These are phyloP conservation scores for Mycena pura DNA, from an alignment of 768 basidiomycete genomes.

Conservation along the genomic window DNA sequence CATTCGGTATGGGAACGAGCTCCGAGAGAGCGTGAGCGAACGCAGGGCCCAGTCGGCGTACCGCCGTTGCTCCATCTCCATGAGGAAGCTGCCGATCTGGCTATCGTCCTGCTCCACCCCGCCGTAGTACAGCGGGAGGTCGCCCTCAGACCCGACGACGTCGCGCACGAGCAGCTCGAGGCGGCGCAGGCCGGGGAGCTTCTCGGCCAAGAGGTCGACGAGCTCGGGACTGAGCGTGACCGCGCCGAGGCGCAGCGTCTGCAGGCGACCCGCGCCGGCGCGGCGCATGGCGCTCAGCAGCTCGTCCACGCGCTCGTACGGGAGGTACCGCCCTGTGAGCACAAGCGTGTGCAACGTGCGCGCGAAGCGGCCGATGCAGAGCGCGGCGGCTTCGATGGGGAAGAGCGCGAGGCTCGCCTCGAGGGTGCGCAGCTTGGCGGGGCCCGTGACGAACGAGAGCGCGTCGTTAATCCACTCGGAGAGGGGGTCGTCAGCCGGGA, in stretches of 20 bases:
- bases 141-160: slow-evolving; percentile 39
- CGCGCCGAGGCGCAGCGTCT: slow-evolving; percentile 45
- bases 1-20: slow-evolving; percentile 38
- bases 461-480: slow-evolving; percentile 45
- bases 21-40: slow-evolving; percentile 40
- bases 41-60: slow-evolving; percentile 43
- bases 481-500: slow-evolving; percentile 39
- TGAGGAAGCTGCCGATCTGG: slow-evolving; percentile 44
- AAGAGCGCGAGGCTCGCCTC: slow-evolving; percentile 45
- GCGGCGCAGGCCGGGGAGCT: slow-evolving; percentile 40
- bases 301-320: slow-evolving; percentile 43
- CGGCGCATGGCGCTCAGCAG: slow-evolving; percentile 34
- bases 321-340: slow-evolving; percentile 48
- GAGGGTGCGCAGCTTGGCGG: slow-evolving; percentile 38
- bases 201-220: slow-evolving; percentile 47
- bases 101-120: slow-evolving; percentile 26
- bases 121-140: slow-evolving; percentile 18
- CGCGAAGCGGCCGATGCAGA: slow-evolving; percentile 42
- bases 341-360: slow-evolving; percentile 42
- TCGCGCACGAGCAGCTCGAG: slow-evolving; percentile 49
- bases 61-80: slow-evolving; percentile 39
- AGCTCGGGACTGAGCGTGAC: slow-evolving; percentile 50
- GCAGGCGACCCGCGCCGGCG: slow-evolving; percentile 31
- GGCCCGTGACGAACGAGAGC: slow-evolving; percentile 32
- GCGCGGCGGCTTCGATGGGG: slow-evolving; percentile 43